phyloP scores from a whole-genome alignment of 352 stramenopile genomes.

The Phytophthora macrochlamydospora region DNA sequence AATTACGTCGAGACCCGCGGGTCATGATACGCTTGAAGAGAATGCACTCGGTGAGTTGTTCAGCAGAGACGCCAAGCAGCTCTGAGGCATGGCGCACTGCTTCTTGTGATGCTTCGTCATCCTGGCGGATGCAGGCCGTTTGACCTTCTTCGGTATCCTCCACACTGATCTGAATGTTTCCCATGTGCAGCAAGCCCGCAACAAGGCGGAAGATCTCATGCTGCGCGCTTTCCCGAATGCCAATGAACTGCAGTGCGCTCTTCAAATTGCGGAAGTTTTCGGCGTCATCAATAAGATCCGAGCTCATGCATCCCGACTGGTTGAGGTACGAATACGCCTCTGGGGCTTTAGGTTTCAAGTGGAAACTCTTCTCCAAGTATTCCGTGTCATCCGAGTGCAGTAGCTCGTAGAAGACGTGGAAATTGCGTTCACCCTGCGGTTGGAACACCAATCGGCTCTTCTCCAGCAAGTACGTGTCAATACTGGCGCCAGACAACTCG shows the following conservation, averaged over 20 bases:
- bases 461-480: conserved; percentile 85
- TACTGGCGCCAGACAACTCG: conserved; percentile 80
- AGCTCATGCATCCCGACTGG: conserved; percentile 76
- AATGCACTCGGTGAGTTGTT: conserved; percentile 76
- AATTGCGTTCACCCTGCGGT: conserved; percentile 81
- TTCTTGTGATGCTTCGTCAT: conserved; percentile 53
- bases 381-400: conserved; percentile 62
- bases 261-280: conserved; percentile 73
- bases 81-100: conserved; percentile 55
- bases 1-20: conserved; percentile 69
- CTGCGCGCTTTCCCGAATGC: conserved; percentile 66
- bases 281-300: conserved; percentile 73
- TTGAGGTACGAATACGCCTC: conserved; percentile 76
- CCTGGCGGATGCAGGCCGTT: conserved; percentile 59
- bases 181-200: conserved; percentile 76
- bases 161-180: conserved; percentile 75
- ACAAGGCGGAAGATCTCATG: conserved; percentile 80
- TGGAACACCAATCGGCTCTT: conserved; percentile 86
- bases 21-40: conserved; percentile 85
- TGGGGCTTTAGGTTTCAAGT: conserved; percentile 62
- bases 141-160: conserved; percentile 79
- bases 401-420: conserved; percentile 89
- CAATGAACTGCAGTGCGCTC: conserved; percentile 71
- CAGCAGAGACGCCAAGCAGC: conserved; percentile 67
- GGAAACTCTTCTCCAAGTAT: conserved; percentile 51